These are phyloP conservation scores for Yamadazyma trypodendri DNA, from an alignment of 1,139 yeast species.

Conservation along the genomic window DNA sequence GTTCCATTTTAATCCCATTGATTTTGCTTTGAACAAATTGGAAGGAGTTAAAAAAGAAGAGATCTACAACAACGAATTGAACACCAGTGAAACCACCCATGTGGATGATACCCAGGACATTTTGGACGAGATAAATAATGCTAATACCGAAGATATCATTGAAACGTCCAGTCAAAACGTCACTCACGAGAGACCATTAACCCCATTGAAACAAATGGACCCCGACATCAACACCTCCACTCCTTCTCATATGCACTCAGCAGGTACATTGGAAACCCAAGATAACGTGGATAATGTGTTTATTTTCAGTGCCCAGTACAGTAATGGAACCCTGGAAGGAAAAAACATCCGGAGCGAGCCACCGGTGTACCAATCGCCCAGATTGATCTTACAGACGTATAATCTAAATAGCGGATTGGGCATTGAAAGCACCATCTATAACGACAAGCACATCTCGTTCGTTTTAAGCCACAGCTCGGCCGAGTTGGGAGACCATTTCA, in stretches of 20 bases:
- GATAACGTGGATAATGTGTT: constrained; percentile 15
- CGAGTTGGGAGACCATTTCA: constrained; percentile 73
- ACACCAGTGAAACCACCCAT: constrained; percentile 24
- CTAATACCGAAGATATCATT: constrained; percentile 39
- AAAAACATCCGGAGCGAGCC: not conserved
- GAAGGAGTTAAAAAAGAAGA: constrained; percentile 54
- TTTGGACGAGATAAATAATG: constrained; percentile 41
- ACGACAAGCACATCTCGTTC: constrained; percentile 69
- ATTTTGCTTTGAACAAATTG: constrained; percentile 68
- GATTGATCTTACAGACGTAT: constrained; percentile 37
- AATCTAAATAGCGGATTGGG: constrained; percentile 30
- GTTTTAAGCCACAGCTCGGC: constrained; percentile 68
- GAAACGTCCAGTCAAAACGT: constrained; percentile 22
- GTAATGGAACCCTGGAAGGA: constrained; percentile 7
- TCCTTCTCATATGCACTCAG: constrained; percentile 1
- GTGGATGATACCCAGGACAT: constrained; percentile 37
- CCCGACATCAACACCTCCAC: constrained; percentile 2
- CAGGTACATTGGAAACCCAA: constrained; percentile 7
- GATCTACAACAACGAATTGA: constrained; percentile 14
- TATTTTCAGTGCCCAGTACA: constrained; percentile 16
- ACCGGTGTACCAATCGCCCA: constrained; percentile 27
- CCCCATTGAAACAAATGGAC: constrained; percentile 18
- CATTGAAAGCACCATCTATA: constrained; percentile 37
- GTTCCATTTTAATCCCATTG: constrained; percentile 62
- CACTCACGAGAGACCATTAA: constrained; percentile 29